Conservation (phyloP, 1,139 yeast genomes). For the Blastobotrys persicus region DNA sequence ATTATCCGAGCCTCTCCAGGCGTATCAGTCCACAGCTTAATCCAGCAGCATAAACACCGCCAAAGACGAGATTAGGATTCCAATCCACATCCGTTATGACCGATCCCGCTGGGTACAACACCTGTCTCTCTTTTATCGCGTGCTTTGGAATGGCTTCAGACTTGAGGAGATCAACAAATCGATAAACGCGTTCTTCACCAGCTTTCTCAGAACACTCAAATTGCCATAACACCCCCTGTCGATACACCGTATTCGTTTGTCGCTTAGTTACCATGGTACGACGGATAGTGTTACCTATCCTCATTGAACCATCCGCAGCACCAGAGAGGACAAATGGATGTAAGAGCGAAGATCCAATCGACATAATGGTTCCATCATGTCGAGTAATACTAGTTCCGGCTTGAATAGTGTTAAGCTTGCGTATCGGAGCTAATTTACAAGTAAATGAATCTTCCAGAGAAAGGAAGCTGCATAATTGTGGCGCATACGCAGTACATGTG, state of each 20-base stretch:
- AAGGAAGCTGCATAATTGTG: slow-evolving; percentile 42
- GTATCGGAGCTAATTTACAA: slow-evolving; percentile 39
- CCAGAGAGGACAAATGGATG: slow-evolving; percentile 68
- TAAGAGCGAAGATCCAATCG: slow-evolving; percentile 42
- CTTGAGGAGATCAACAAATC: slow-evolving; percentile 35
- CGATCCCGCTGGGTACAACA: slow-evolving; percentile 51
- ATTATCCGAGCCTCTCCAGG: slow-evolving; percentile 43
- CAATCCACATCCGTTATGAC: slow-evolving; percentile 57
- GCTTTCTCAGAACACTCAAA: slow-evolving; percentile 42
- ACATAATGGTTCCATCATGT: slow-evolving; percentile 42
- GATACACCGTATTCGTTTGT: slow-evolving; percentile 33
- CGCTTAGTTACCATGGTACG: slow-evolving; percentile 44
- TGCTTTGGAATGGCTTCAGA: slow-evolving; percentile 27
- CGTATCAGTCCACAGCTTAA: slow-evolving; percentile 65
- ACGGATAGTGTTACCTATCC: slow-evolving; percentile 44
- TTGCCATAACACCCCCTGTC: slow-evolving; percentile 31
- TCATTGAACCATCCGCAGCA: slow-evolving; percentile 58
- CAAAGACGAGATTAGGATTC: slow-evolving; percentile 52
- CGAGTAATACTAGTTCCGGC: slow-evolving; percentile 40
- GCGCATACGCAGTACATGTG: slow-evolving; percentile 37
- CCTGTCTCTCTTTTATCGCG: slow-evolving; percentile 24
- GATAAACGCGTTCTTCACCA: slow-evolving; percentile 36
- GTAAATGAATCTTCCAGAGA: slow-evolving; percentile 44
- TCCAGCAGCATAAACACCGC: slow-evolving; percentile 66
- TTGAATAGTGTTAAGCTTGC: slow-evolving; percentile 34